Evolutionary conservation across 2,329 filamentous ascomycete genomes (phyloP).

Genomic region (Chalaropsis thielavioides): DNA sequence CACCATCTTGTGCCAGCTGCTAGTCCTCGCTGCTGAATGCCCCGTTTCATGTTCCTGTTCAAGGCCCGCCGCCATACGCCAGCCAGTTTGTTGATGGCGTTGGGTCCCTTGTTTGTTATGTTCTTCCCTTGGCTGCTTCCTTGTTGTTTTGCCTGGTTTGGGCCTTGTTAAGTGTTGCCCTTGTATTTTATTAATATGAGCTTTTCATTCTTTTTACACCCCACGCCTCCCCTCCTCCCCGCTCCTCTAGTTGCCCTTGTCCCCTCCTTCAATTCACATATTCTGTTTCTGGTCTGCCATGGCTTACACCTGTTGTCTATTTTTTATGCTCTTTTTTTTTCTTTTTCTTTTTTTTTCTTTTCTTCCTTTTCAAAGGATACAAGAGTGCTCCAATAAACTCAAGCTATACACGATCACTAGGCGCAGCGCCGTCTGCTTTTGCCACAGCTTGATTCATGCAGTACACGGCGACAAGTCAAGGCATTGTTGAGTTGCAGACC

Average conservation of each 20-base stretch:
- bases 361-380: not conserved
- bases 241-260: too few relatives aligned
- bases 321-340: not conserved
- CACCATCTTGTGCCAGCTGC: not conserved
- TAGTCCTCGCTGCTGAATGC: not conserved
- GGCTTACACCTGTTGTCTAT: not conserved
- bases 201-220: not conserved
- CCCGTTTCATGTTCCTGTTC: slow-evolving; percentile 1
- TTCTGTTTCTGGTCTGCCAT: not conserved
- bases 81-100: not conserved
- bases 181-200: not conserved
- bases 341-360: not conserved
- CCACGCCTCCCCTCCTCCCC: not conserved
- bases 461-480: not conserved
- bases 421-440: not conserved
- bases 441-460: not conserved
- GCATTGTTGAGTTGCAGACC: not conserved
- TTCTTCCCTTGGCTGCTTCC: not conserved
- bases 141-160: slow-evolving; percentile 1
- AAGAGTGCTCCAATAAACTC: not conserved
- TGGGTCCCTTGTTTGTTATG: not conserved
- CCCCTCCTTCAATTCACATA: not conserved
- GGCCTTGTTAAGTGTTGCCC: not conserved
- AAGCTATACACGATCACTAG: not conserved
- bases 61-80: not conserved